Evolutionary conservation across 495 filamentous ascomycete species (phyloP), one percentile per base, ranked within the genome.

Genomic region (Chaetomium cochliodes): DNA sequence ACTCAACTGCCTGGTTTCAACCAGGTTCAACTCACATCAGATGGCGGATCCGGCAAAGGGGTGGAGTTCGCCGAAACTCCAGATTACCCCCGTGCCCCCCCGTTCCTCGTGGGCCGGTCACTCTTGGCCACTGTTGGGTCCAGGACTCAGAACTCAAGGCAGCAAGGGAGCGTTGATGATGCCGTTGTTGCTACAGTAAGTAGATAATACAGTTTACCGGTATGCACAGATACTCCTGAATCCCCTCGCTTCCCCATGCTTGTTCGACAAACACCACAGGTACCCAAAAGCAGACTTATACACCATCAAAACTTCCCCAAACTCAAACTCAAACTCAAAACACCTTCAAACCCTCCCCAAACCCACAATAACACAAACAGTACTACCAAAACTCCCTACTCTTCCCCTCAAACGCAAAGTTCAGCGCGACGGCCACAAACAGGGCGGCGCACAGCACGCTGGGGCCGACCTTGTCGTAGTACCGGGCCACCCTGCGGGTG

Each of bases 401-500:
- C 18, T 67, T 72, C 52, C 79, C 79, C 60, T 89, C 82, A 65
- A 86, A 85, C 50, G 76, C 90, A 79, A 96, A 94, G 75, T 93
- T 96, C 44, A 96, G 70, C 30, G 83, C 78, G 30, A 96, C 84
- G 9, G 92, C 89, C 0, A 81, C 79, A 20, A 96, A 82, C 58
- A 98, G 76, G 26, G 88, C 84, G 15, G 78, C 64, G 64, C 91
- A 93, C n/a, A 98, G 79, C n/a, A 88, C 71, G 5, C 82, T 93
- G 5, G 94, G 94, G 0, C 94, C 94, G 78, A 84, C 88, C 67
- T 86, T 87, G 73, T 98, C 94, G 73, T 98, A 92, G 79, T 96
- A 98, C 65, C 85, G 89, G 39, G 94, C 92, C 41, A 88, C 90
- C 47, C 86, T 86, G 51, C 93, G 84, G 69, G 86, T 84, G 67